phyloP scores from a whole-genome alignment of 1,284 basidiomycete species.

The Stereum hirsutum region DNA sequence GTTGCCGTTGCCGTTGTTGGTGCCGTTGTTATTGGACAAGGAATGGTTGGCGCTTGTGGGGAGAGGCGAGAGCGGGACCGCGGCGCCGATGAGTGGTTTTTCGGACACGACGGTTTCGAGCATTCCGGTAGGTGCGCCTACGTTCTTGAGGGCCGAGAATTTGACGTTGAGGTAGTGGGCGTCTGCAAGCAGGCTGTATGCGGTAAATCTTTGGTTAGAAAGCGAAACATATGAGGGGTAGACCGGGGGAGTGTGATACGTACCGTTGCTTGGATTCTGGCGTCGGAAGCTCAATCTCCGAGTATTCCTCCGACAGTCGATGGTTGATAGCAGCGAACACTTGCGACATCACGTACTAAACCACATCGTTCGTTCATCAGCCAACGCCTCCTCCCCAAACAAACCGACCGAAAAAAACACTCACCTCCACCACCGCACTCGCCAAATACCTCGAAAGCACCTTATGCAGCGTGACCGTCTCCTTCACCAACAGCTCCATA shows the following conservation, averaged over 20 bases:
- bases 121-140: slow-evolving; percentile 60
- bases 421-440: slow-evolving; percentile 69
- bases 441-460: slow-evolving; percentile 90
- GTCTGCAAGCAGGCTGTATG: slow-evolving; percentile 63
- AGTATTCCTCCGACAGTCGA: slow-evolving; percentile 79
- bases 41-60: no score
- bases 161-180: slow-evolving; percentile 70
- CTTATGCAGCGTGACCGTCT: slow-evolving; percentile 94
- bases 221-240: slow-evolving; percentile 3
- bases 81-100: slow-evolving; percentile 40
- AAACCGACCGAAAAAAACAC: slow-evolving; percentile 14
- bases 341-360: slow-evolving; percentile 83
- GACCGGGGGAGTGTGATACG: slow-evolving; percentile 15
- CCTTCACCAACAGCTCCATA: slow-evolving; percentile 89
- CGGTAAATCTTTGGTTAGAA: background rate
- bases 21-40: no score
- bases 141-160: slow-evolving; percentile 61
- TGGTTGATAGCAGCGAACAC: slow-evolving; percentile 90
- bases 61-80: slow-evolving; percentile 13
- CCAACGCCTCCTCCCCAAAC: slow-evolving; percentile 4
- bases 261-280: slow-evolving; percentile 79
- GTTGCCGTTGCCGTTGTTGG: no score
- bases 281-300: slow-evolving; percentile 70
- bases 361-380: no score
- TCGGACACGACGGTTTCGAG: slow-evolving; percentile 77